These are phyloP conservation scores for Xylariaceae sp. DNA, from an alignment of 2,329 filamentous ascomycete species.

Conservation along the genomic window DNA sequence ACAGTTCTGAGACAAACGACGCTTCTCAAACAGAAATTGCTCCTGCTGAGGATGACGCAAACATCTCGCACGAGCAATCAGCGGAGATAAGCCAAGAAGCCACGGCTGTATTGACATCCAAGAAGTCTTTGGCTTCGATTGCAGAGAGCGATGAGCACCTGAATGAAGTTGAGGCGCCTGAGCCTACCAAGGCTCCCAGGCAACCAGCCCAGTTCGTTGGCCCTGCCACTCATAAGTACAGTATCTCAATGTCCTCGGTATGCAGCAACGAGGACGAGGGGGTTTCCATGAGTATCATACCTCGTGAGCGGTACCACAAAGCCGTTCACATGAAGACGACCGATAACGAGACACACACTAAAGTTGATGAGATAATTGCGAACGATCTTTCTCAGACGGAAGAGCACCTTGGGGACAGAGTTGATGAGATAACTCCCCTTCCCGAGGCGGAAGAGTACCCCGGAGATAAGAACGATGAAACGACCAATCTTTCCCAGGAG, in stretches of 20 bases:
- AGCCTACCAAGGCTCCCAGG: not conserved
- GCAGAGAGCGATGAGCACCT: slow-evolving; percentile 24
- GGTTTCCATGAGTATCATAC: slow-evolving; percentile 24
- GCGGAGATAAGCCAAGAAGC: not conserved
- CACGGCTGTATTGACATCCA: slow-evolving; percentile 6
- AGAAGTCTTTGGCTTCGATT: slow-evolving; percentile 24
- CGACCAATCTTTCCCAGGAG: not conserved
- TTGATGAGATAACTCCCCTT: not conserved
- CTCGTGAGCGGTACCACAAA: not conserved
- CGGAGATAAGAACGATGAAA: not conserved
- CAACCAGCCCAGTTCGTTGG: slow-evolving; percentile 17
- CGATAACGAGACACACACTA: not conserved
- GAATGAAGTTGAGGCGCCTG: not conserved
- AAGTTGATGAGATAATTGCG: not conserved
- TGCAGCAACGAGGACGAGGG: slow-evolving; percentile 26
- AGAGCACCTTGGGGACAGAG: not conserved
- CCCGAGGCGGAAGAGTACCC: not conserved
- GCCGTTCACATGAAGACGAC: not conserved
- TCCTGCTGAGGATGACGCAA: slow-evolving; percentile 1
- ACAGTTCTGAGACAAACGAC: not conserved
- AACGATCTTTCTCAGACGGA: not conserved
- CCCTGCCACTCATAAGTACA: slow-evolving; percentile 11
- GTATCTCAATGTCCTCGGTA: slow-evolving; percentile 6
- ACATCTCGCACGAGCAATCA: slow-evolving; percentile 1
- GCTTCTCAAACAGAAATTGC: not conserved